phyloP scores from a whole-genome alignment of 352 stramenopile species.

The Pythium vanterpoolii region DNA sequence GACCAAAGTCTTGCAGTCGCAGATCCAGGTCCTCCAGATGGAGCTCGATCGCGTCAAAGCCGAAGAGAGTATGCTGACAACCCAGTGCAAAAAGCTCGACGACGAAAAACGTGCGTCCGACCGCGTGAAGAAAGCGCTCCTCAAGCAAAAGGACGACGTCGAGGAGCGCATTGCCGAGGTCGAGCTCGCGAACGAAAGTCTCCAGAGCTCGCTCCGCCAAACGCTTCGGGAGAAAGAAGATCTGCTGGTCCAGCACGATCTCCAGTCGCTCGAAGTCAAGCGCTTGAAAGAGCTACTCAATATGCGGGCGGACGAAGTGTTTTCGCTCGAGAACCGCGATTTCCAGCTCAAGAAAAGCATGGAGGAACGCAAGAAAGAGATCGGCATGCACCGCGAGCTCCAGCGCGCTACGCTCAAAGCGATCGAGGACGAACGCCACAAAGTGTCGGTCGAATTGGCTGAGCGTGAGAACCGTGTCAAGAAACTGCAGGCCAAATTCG shows the following conservation, averaged over 20 bases:
- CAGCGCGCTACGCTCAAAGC: slow-evolving; percentile 85
- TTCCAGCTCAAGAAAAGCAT: slow-evolving; percentile 93
- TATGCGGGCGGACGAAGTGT: slow-evolving; percentile 88
- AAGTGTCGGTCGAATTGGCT: slow-evolving; percentile 88
- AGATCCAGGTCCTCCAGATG: slow-evolving; percentile 89
- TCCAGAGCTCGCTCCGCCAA: slow-evolving; percentile 76
- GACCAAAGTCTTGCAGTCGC: slow-evolving; percentile 88
- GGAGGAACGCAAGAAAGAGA: slow-evolving; percentile 92
- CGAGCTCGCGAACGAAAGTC: slow-evolving; percentile 90
- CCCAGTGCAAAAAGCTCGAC: slow-evolving; percentile 92
- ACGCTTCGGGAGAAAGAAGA: slow-evolving; percentile 90
- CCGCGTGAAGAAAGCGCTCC: slow-evolving; percentile 70
- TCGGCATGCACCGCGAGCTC: slow-evolving; percentile 84
- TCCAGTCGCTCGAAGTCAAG: slow-evolving; percentile 93
- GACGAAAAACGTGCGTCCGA: slow-evolving; percentile 85
- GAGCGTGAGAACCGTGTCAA: slow-evolving; percentile 85
- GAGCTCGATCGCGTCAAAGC: slow-evolving; percentile 87
- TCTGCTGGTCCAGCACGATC: slow-evolving; percentile 90
- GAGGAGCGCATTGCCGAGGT: slow-evolving; percentile 84
- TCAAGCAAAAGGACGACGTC: slow-evolving; percentile 78
- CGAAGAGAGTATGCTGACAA: slow-evolving; percentile 85
- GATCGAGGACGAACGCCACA: slow-evolving; percentile 93
- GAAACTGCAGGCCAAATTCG: slow-evolving; percentile 93
- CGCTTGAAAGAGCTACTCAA: slow-evolving; percentile 89
- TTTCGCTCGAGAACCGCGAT: slow-evolving; percentile 92